A percentile compares a stretch with the other conserved stretches of the same genome.
Conservation (phyloP, 192 early-diverging fungal species). For the Coemansia sp. region DNA sequence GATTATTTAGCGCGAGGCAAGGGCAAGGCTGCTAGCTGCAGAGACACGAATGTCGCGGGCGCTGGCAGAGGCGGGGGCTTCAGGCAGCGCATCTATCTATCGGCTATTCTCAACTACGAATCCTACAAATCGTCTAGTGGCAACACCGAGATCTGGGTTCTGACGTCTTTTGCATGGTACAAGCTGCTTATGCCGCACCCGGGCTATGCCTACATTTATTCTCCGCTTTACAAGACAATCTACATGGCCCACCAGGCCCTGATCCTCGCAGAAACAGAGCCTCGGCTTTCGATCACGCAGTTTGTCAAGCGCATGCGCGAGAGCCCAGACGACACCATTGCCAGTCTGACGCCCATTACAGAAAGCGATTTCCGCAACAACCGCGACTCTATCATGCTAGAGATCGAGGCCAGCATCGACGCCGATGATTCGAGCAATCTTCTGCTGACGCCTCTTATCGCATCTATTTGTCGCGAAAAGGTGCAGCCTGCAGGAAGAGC, state of each 20-base stretch:
- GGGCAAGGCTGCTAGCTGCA: background rate
- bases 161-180: slow-evolving; percentile 53
- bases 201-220: slow-evolving; percentile 27
- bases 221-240: slow-evolving; percentile 34
- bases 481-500: background rate
- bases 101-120: slow-evolving; percentile 46
- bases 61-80: slow-evolving; percentile 27
- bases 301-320: slow-evolving; percentile 24
- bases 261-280: slow-evolving; percentile 8
- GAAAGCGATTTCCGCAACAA: slow-evolving; percentile 28
- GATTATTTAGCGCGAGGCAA: background rate
- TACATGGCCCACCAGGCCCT: slow-evolving; percentile 47
- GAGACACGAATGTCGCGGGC: background rate
- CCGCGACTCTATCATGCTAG: slow-evolving; percentile 34
- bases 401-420: slow-evolving; percentile 39
- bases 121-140: slow-evolving; percentile 21
- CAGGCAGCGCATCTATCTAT: slow-evolving; percentile 43
- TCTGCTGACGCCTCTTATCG: slow-evolving; percentile 31
- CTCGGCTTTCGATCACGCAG: slow-evolving; percentile 14
- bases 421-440: slow-evolving; percentile 18
- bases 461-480: slow-evolving; percentile 19
- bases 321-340: slow-evolving; percentile 20
- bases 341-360: slow-evolving; percentile 22
- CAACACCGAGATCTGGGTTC: slow-evolving; percentile 45
- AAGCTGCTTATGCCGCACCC: slow-evolving; percentile 43